Conservation (phyloP, 768 basidiomycete genomes). For the Strobilomyces dryophilus region DNA sequence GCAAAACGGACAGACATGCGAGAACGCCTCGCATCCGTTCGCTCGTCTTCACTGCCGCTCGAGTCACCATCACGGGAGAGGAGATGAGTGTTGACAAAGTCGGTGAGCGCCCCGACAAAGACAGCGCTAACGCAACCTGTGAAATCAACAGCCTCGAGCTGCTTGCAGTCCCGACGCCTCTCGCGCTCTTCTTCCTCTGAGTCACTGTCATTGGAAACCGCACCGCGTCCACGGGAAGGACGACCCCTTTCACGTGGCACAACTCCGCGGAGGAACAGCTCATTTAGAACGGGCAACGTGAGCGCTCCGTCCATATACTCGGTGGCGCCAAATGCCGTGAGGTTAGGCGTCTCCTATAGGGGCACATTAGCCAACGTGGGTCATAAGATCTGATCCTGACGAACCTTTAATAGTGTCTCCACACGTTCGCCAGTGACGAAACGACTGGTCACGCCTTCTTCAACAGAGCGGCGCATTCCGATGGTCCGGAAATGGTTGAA, state of each 20-base stretch:
- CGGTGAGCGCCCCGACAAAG: constrained; percentile 80
- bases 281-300: constrained; percentile 78
- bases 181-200: constrained; percentile 76
- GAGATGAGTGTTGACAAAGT: constrained; percentile 72
- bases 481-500: constrained; percentile 98
- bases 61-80: constrained; percentile 39
- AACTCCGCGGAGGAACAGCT: constrained; percentile 83
- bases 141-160: constrained; percentile 85
- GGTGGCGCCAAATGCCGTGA: constrained; percentile 88
- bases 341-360: constrained; percentile 79
- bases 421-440: constrained; percentile 93
- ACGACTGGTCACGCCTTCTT: constrained; percentile 82
- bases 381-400: constrained; percentile 15
- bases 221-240: constrained; percentile 59
- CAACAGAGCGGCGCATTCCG: constrained; percentile 89
- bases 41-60: constrained; percentile 42
- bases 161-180: constrained; percentile 65
- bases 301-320: constrained; percentile 98
- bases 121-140: constrained; percentile 93
- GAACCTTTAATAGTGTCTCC: constrained; percentile 69
- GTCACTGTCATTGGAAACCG: constrained; percentile 48
- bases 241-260: constrained; percentile 67
- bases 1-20: constrained; percentile 32
- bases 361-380: constrained; percentile 2
- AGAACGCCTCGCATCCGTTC: constrained; percentile 28